Base-by-base conservation (phyloP, 371 early-diverging fungal genomes). In the Mucor irregularis region DNA sequence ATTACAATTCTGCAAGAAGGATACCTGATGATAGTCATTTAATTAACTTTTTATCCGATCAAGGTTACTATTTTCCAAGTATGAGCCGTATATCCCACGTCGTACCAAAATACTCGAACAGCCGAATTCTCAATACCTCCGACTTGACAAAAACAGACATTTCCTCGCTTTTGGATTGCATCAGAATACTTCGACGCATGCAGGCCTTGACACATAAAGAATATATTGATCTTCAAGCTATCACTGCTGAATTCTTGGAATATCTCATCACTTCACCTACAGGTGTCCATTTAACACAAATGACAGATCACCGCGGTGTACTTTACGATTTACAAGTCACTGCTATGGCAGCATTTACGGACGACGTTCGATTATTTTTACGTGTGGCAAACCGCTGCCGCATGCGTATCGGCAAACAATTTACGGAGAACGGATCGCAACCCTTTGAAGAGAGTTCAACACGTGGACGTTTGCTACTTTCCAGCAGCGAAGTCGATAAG, bases 61-160 rank as follows among this genome's bases (percentile, higher is more conserved):
- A 85, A 59, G 85, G 85, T 14, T 85, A 85, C 39, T 83, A 83
- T 16, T 85, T 85, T 59, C 85, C 85, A 13, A 78, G 81, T 24
- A 55, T 85, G 11, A 80, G 77, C 26, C 78, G 82, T 11, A 66
- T 81, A 5, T 78, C 85, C 16, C 72, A 82, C 45, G 68, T 76
- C 7, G 77, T 77, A 17, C 79, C 81, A 21, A 82, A 82, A 60
- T 79, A 79, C 58, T 60, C 60, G 16, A 60, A 69, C 35, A 62
- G 56, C 17, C 73, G 68, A 4, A 65, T 73, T 33, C 31, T 75
- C 0, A 74, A 69, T 29, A 73, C 79, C 13, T 64, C 69, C 2
- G 72, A 76, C 35, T 52, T 79, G 6, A 74, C 76, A 11, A 74
- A 68, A 47, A 74, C 74, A 14, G 78, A 80, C 19, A 45, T 83